Base-by-base conservation (phyloP, 1,284 basidiomycete species). In the Peniophora sp. region DNA sequence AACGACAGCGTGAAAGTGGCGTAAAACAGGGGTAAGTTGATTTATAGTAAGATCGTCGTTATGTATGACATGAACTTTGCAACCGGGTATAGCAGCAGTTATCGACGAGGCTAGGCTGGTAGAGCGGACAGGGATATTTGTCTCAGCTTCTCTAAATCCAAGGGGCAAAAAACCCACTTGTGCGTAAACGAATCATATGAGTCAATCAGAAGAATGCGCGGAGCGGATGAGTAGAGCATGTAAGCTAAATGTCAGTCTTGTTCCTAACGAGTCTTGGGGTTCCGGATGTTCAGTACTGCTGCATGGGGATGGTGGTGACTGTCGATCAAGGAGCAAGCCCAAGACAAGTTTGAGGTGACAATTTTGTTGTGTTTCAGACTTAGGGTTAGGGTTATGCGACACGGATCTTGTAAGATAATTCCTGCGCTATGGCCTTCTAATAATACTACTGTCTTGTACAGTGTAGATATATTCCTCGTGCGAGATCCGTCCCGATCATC, bases 131-230 rank as follows among this genome's bases (percentile, higher is more conserved):
- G n/a, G n/a, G n/a, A 43, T 46, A 53, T 19, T 55, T 52, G 53
- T 12, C 5, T 32, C 12, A 32, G 27, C 6, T 32, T 32, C 51
- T 50, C 9, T 38, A n/a, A 35, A 6, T 46, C 24, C 46, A 45
- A 39, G 48, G n/a, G 9, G 17, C 12, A 32, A 32, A 32, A 0
- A n/a, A 73, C 83, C 52, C 52, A 89, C 87, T 92, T 92, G 76
- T 81, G 78, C 8, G 89, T 88, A 67, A 92, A 92, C 0, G 89
- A 91, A 65, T 92, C 90, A 58, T 91, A 89, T 3, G 86, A 89
- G 63, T 92, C 89, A 38, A 92, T 74, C 45, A 92, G 70, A 32
- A 92, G 71, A 38, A 90, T 69, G 35, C 63, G 61, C 48, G 65
- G 61, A 16, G 27, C 27, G 27, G 27, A 32, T 12, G 12, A 6